Evolutionary conservation across 495 filamentous ascomycete genomes (phyloP).

Genomic region (Lindgomyces ingoldianus): DNA sequence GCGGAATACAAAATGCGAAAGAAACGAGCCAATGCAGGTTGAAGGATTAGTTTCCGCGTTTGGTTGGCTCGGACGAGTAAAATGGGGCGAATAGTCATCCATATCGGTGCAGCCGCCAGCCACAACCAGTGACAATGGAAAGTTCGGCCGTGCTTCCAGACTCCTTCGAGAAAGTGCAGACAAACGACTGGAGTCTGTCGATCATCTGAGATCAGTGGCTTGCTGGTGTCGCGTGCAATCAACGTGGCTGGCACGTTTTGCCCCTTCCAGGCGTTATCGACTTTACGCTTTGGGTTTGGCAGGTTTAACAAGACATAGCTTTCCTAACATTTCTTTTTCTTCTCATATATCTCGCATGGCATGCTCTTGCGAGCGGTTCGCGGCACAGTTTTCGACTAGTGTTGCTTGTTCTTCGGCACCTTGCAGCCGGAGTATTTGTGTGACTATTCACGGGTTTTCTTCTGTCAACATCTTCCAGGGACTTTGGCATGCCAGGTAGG

Average conservation of each 20-base stretch:
- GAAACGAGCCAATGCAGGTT: conserved; percentile 37
- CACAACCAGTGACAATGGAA: conserved; percentile 15
- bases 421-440: too few relatives aligned
- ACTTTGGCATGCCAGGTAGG: too few relatives aligned
- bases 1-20: conserved; percentile 81
- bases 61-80: too few relatives aligned
- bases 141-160: conserved; percentile 27
- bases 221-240: conserved; percentile 25
- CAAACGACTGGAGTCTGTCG: neutral
- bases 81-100: too few relatives aligned
- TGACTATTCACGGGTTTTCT: too few relatives aligned
- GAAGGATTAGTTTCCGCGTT: neutral
- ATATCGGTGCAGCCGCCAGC: conserved; percentile 1
- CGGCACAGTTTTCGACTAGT: too few relatives aligned
- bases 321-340: neutral
- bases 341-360: neutral
- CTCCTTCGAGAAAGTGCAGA: conserved; percentile 29
- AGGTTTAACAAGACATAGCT: conserved; percentile 6
- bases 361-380: neutral
- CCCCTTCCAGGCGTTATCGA: conserved; percentile 8
- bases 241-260: conserved; percentile 35
- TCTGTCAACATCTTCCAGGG: too few relatives aligned
- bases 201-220: conserved; percentile 39
- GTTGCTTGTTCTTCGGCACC: too few relatives aligned
- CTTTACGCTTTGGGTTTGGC: conserved; percentile 8